These are phyloP conservation scores for Keithomyces neogunnii DNA, from an alignment of 2,329 filamentous ascomycete species.

Conservation along the genomic window DNA sequence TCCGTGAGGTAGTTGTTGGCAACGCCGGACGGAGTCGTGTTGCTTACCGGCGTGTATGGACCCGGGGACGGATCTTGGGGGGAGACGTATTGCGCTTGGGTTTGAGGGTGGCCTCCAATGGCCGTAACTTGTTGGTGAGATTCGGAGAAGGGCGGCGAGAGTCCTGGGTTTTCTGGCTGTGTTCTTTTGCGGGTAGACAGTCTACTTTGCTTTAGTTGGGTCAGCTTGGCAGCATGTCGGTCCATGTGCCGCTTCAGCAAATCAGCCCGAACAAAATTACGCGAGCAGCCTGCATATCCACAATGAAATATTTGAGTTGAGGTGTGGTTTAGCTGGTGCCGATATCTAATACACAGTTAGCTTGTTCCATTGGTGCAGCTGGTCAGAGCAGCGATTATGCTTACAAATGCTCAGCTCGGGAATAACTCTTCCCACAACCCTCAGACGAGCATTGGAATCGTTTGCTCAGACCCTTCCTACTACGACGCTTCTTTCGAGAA, in stretches of 20 bases:
- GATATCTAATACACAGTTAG: constrained; percentile 43
- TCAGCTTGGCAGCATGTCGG: constrained; percentile 71
- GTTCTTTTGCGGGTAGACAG: too few relatives aligned
- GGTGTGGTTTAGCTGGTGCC: constrained; percentile 91
- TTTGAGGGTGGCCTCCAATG: not conserved
- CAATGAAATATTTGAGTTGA: constrained; percentile 94
- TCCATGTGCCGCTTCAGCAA: constrained; percentile 80
- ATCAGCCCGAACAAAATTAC: constrained; percentile 89
- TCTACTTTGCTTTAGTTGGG: constrained; percentile 54
- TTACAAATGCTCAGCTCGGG: constrained; percentile 89
- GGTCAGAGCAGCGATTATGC: constrained; percentile 18
- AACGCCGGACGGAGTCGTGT: constrained; percentile 18
- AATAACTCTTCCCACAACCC: constrained; percentile 93
- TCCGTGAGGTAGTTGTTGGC: not conserved
- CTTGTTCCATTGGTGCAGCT: not conserved
- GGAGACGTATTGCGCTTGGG: constrained; percentile 30
- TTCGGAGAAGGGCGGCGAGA: constrained; percentile 7
- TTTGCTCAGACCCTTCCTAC: constrained; percentile 72
- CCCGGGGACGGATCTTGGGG: constrained; percentile 34
- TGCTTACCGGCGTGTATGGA: constrained; percentile 38
- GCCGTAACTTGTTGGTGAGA: constrained; percentile 9
- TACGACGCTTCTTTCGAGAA: constrained; percentile 51
- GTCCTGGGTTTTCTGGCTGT: not conserved
- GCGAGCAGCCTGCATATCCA: constrained; percentile 82
- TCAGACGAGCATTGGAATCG: constrained; percentile 77